Percentiles rank a stretch among this genome's conserved stretches.
phyloP scores from a whole-genome alignment of 2,329 filamentous ascomycete genomes.

The Daldinia eschscholtzii region DNA sequence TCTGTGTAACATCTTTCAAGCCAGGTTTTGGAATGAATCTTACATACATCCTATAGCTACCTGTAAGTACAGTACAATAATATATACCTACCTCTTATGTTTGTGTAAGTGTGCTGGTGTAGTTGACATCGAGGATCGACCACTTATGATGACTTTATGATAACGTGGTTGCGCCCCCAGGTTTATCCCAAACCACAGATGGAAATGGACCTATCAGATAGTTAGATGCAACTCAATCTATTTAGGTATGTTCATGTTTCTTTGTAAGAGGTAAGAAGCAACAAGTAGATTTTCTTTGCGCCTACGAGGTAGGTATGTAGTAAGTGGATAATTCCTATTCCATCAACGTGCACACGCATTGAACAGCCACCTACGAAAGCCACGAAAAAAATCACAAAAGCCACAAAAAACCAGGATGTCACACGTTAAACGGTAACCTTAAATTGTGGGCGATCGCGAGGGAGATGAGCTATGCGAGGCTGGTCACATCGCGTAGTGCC shows the following conservation, averaged over 20 bases:
- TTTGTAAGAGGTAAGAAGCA: neutral
- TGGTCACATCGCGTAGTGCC: conserved; percentile 21
- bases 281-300: no score
- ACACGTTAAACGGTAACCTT: conserved; percentile 8
- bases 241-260: neutral
- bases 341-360: conserved; percentile 2
- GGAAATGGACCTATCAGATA: neutral
- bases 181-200: neutral
- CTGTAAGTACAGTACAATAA: no score
- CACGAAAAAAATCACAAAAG: neutral
- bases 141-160: neutral
- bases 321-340: neutral
- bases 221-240: neutral
- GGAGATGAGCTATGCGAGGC: conserved; percentile 33
- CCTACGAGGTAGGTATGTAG: no score
- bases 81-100: no score
- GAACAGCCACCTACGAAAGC: conserved; percentile 4
- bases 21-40: neutral
- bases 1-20: neutral
- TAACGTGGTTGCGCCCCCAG: neutral
- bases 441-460: conserved; percentile 12
- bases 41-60: neutral
- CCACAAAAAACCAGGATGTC: neutral
- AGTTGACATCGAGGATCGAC: conserved; percentile 2
- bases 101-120: neutral